Conservation (phyloP, 2,329 filamentous ascomycete genomes). For the Apiospora hydei region DNA sequence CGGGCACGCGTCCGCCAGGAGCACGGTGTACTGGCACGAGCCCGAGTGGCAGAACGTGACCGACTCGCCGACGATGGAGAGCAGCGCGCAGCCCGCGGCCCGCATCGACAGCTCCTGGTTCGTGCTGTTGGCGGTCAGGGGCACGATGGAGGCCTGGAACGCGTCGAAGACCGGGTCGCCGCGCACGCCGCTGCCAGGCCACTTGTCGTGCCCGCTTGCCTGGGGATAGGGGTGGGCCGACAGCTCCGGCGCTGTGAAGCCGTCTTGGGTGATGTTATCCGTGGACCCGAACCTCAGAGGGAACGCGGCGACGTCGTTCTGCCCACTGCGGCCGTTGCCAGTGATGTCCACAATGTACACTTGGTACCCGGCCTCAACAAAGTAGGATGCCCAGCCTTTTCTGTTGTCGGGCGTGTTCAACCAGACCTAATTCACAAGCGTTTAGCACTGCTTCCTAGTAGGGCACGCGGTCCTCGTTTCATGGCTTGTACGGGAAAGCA, state of each 20-base stretch:
- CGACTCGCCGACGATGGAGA: constrained; percentile 19
- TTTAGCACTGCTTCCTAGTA: background rate
- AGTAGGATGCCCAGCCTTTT: constrained; percentile 55
- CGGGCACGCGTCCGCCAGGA: constrained; percentile 27
- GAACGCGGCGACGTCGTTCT: constrained; percentile 34
- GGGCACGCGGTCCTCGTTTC: too few species aligned
- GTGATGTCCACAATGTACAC: constrained; percentile 49
- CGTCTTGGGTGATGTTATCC: constrained; percentile 35
- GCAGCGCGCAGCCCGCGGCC: constrained; percentile 24
- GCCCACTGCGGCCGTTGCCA: constrained; percentile 32
- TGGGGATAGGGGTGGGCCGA: constrained; percentile 1
- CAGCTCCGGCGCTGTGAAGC: constrained; percentile 37
- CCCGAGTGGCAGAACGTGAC: constrained; percentile 26
- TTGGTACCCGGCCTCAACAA: constrained; percentile 52
- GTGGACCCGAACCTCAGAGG: constrained; percentile 33
- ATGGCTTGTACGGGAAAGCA: too few species aligned
- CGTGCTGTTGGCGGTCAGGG: constrained; percentile 25
- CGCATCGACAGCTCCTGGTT: constrained; percentile 26
- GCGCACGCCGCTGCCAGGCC: constrained; percentile 18
- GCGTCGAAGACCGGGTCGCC: constrained; percentile 27
- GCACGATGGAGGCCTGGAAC: constrained; percentile 24
- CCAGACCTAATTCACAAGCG: constrained; percentile 43
- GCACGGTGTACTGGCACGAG: constrained; percentile 17
- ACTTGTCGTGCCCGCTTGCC: constrained; percentile 8
- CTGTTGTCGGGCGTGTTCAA: constrained; percentile 56